A percentile compares a stretch with the other conserved stretches of the same genome.
Conservation (phyloP, 2,329 filamentous ascomycete genomes). For the Colletotrichum viniferum region DNA sequence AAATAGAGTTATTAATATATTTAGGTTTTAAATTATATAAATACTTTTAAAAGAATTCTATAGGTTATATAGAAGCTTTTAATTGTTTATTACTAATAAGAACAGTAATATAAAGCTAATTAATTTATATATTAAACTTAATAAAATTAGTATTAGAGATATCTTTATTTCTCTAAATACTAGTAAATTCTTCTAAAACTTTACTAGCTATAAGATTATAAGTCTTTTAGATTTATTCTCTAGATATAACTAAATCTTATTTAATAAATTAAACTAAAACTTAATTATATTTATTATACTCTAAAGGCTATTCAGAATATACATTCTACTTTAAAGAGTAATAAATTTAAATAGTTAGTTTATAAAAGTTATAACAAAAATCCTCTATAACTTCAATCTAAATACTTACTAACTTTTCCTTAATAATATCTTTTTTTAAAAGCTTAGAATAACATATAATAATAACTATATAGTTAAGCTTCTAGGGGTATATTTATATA, state of each 20-base stretch:
- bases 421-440: neutral
- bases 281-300: neutral
- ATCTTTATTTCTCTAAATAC: neutral
- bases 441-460: neutral
- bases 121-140: neutral
- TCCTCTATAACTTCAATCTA: accelerated
- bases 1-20: too few species aligned
- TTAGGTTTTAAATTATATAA: too few species aligned
- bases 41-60: too few species aligned
- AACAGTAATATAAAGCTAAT: neutral
- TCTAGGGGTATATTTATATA: neutral
- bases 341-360: neutral
- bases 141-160: neutral
- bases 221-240: neutral
- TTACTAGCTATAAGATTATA: neutral
- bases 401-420: accelerated
- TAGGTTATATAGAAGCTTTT: too few species aligned
- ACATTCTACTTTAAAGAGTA: neutral
- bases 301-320: neutral
- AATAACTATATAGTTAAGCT: neutral
- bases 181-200: neutral
- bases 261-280: neutral
- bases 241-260: neutral
- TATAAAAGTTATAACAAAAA: neutral
- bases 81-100: too few species aligned